These are phyloP conservation scores for Xenoacremonium recifei DNA, from an alignment of 2,329 filamentous ascomycete genomes.

Conservation along the genomic window DNA sequence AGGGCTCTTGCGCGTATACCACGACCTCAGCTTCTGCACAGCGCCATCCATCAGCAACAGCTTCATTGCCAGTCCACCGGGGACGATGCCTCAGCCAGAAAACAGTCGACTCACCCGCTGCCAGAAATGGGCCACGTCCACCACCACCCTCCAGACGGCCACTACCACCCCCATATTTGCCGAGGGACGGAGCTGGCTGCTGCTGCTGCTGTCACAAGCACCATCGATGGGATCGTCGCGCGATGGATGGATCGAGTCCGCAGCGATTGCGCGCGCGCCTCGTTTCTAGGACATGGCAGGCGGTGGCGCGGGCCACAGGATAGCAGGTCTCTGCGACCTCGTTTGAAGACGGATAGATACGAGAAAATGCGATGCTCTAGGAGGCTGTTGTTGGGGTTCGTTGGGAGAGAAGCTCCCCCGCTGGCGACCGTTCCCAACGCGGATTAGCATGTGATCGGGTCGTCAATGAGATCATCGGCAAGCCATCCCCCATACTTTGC, in stretches of 20 bases:
- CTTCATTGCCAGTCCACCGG: too few relatives aligned
- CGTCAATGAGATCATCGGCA: too few relatives aligned
- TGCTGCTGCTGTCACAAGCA: slow-evolving; percentile 31
- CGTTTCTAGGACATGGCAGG: slow-evolving; percentile 20
- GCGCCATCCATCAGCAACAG: slow-evolving; percentile 16
- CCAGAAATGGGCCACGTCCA: slow-evolving; percentile 64
- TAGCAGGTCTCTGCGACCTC: not conserved
- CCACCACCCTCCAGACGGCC: slow-evolving; percentile 56
- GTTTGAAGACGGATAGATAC: too few relatives aligned
- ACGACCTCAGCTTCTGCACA: slow-evolving; percentile 63
- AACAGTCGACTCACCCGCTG: slow-evolving; percentile 51
- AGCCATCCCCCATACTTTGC: too few relatives aligned
- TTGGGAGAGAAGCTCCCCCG: not conserved
- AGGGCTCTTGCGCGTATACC: slow-evolving; percentile 65
- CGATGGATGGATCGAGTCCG: slow-evolving; percentile 8
- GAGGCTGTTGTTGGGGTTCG: slow-evolving; percentile 18
- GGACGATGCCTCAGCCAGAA: not conserved
- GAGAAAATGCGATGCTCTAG: too few relatives aligned
- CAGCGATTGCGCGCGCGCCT: slow-evolving; percentile 7
- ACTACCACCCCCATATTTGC: slow-evolving; percentile 43
- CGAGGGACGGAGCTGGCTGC: slow-evolving; percentile 26
- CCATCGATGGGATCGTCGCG: slow-evolving; percentile 17
- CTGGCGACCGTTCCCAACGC: too few relatives aligned
- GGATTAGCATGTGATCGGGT: too few relatives aligned
- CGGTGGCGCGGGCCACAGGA: slow-evolving; percentile 1